Evolutionary conservation across 2,329 filamentous ascomycete genomes (phyloP), one percentile per base, ranked within the genome.

Genomic region (Penicillium concentricum): DNA sequence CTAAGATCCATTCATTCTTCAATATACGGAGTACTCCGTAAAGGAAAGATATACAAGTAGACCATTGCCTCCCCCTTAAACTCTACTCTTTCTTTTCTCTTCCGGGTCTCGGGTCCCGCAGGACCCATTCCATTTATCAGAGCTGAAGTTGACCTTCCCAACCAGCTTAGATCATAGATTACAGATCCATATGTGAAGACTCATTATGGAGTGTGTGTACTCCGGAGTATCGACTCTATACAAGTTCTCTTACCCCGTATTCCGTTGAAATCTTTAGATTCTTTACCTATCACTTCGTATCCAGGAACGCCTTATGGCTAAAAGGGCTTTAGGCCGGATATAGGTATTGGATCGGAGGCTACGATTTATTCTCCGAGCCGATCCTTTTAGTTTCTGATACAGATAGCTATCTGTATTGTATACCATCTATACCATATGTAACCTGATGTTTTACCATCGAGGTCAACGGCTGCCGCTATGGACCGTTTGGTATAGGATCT

Each of bases 151-250:
- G 48, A 39, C 42, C n/a, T 52, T 45, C 48, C 54, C 41, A 18
- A 16, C 39, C 26, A 57, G 58, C 60, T 58, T 54, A 56, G 51
- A 55, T 24, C 60, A 55, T 51, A 57, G 18, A 62, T 64, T 62
- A 65, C 61, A 51, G 46, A 56, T 48, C 24, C 51, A 41, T 28
- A 28, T 28, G 26, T 16, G 34, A 18, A n/a, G 22, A 30, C 8
- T 49, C 45, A 12, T 1, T 16, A 13, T 16, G 8, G 8, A 30
- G 28, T 30, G 9, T 30, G 24, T 24, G 3, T 26, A 26, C 24
- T 26, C 24, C 24, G n/a, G n/a, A n/a, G 24, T 26, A 26, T 24
- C 24, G 24, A 24, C 5, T 24, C 24, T 26, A 26, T 26, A 26
- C 24, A 26, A 26, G 24, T 26, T 26, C 15, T 34, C 12, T 9